A percentile compares a stretch with the other conserved stretches of the same genome.
phyloP scores from a whole-genome alignment of 2,329 filamentous ascomycete species.

The Ophiostoma sp. region DNA sequence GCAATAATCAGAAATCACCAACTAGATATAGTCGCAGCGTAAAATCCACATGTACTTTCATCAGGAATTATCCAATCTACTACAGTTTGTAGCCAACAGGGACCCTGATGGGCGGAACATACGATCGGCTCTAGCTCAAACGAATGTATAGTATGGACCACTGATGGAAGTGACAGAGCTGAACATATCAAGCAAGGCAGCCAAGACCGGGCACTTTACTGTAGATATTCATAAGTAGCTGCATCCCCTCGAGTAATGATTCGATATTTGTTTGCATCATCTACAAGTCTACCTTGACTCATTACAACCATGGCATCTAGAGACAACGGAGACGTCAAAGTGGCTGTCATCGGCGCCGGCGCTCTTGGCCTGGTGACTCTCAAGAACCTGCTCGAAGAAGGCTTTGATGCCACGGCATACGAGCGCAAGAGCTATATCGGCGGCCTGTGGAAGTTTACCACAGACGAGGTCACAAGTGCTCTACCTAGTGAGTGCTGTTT shows the following conservation, averaged over 20 bases:
- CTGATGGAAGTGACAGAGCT: background rate
- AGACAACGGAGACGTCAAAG: background rate
- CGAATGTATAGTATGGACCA: background rate
- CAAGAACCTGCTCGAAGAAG: conserved; percentile 42
- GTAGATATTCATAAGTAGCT: background rate
- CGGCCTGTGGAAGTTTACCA: conserved; percentile 42
- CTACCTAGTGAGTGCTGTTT: background rate
- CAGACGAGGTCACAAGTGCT: conserved; percentile 32
- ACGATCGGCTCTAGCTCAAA: background rate
- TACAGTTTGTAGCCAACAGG: background rate
- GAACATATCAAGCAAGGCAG: background rate
- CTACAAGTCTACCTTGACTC: background rate
- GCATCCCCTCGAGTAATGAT: background rate
- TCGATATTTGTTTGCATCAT: background rate
- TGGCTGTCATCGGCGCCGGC: background rate
- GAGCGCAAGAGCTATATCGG: conserved; percentile 39
- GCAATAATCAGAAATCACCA: background rate
- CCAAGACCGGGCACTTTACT: background rate
- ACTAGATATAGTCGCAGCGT: background rate
- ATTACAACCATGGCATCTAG: background rate
- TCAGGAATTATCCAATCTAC: background rate
- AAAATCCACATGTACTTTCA: too few relatives aligned
- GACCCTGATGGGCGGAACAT: background rate
- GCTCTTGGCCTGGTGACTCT: conserved; percentile 29
- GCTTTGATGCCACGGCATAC: conserved; percentile 39